These are phyloP conservation scores for Malus hybrid DNA, from an alignment of 331 rosid species.

Conservation along the genomic window DNA sequence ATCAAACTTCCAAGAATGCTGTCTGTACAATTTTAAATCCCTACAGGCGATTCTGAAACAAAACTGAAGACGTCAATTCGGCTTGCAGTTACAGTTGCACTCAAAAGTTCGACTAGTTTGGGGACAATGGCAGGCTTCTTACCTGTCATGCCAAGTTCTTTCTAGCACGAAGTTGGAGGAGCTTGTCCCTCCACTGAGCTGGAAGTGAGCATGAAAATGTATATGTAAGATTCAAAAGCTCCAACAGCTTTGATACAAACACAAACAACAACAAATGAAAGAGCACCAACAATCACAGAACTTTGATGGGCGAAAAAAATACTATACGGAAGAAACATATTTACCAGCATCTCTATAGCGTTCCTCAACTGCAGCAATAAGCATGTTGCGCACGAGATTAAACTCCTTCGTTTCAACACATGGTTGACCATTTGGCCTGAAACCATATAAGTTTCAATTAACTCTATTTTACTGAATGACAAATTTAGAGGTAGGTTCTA, in stretches of 20 bases:
- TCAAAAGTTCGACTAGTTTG: background rate
- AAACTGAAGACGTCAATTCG: background rate
- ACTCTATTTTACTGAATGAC: background rate
- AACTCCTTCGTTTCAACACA: slow-evolving; percentile 83
- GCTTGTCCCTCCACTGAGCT: slow-evolving; percentile 68
- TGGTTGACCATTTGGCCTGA: slow-evolving; percentile 90
- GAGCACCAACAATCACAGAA: background rate
- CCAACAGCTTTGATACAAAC: background rate
- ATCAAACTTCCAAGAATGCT: slow-evolving; percentile 23
- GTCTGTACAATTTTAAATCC: slow-evolving; percentile 28
- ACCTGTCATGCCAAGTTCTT: slow-evolving; percentile 40
- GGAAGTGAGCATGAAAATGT: background rate
- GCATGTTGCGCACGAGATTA: slow-evolving; percentile 80
- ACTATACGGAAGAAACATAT: background rate
- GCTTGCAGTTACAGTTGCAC: background rate
- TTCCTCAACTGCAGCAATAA: slow-evolving; percentile 88
- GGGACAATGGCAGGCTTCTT: background rate
- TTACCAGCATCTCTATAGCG: slow-evolving; percentile 97
- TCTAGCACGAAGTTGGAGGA: slow-evolving; percentile 43
- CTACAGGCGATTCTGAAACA: slow-evolving; percentile 36
- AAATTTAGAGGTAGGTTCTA: background rate
- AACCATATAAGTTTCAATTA: slow-evolving; percentile 16
- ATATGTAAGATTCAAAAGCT: background rate
- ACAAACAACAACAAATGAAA: background rate
- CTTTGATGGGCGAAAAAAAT: background rate